Percentiles rank a stretch among this genome's conserved stretches.
These are phyloP conservation scores for Cryptococcus sp. DNA, from an alignment of 1,284 basidiomycete species.

Conservation along the genomic window DNA sequence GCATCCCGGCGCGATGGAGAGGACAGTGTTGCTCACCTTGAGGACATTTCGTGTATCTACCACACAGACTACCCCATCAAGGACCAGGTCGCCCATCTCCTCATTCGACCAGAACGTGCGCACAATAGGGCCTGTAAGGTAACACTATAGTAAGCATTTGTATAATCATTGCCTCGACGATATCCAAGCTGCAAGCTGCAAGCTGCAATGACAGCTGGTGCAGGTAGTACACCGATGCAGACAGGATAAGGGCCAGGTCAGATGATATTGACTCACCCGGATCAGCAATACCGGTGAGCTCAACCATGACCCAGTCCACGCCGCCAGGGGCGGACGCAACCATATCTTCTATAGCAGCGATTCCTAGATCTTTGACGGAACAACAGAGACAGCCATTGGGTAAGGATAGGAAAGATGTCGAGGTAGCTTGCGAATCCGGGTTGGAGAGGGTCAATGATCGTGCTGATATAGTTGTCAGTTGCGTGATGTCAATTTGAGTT, in stretches of 20 bases:
- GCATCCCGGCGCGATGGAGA: not conserved
- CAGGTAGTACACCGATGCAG: too few species aligned
- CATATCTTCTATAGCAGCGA: conserved; percentile 86
- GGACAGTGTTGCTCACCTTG: conserved; percentile 59
- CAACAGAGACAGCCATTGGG: conserved; percentile 94
- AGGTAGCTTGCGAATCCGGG: conserved; percentile 46
- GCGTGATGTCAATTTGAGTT: not conserved
- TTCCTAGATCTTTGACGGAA: conserved; percentile 86
- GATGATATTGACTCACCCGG: conserved; percentile 73
- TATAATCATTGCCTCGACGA: not conserved
- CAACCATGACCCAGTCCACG: conserved; percentile 89
- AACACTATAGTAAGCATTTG: not conserved
- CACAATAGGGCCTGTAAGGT: conserved; percentile 63
- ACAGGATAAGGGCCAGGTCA: too few species aligned
- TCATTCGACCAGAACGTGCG: conserved; percentile 91
- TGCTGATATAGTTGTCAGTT: conserved; percentile 12
- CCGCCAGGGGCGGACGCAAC: conserved; percentile 61
- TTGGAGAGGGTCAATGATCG: conserved; percentile 63
- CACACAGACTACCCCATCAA: conserved; percentile 89
- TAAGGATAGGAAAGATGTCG: conserved; percentile 68
- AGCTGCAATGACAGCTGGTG: too few species aligned
- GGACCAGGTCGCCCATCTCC: conserved; percentile 72
- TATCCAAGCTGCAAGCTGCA: too few species aligned
- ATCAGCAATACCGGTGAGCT: conserved; percentile 91
- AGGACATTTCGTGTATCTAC: conserved; percentile 84